Conservation (phyloP, 208 protist genomes). For the Trichomonas vaginalis region DNA sequence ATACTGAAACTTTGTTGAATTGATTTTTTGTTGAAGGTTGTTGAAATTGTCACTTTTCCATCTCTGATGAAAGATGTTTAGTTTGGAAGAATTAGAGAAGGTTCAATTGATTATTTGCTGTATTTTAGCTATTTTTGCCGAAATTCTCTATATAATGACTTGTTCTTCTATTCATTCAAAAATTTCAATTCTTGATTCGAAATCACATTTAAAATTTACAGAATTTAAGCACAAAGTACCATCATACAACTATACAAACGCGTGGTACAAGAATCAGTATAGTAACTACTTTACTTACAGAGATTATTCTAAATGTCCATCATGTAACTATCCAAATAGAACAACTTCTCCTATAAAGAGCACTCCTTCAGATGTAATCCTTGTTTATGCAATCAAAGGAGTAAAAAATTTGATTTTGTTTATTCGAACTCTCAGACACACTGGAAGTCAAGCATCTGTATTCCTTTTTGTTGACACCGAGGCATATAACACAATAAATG, state of each 20-base stretch:
- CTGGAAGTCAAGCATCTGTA: background rate
- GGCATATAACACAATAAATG: background rate
- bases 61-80: background rate
- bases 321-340: background rate
- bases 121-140: background rate
- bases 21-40: background rate
- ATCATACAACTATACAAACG: background rate
- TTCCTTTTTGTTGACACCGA: background rate
- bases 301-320: background rate
- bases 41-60: background rate
- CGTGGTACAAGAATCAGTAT: background rate
- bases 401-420: background rate
- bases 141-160: background rate
- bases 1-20: background rate
- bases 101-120: background rate
- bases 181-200: background rate
- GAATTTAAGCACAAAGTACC: background rate
- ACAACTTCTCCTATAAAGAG: background rate
- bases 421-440: background rate
- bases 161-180: background rate
- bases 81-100: background rate
- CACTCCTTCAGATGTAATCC: background rate
- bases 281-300: background rate
- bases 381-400: background rate
- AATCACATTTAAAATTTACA: background rate